A percentile compares a stretch with the other conserved stretches of the same genome.
phyloP scores from a whole-genome alignment of 768 basidiomycete species.

The Mycena floridula region DNA sequence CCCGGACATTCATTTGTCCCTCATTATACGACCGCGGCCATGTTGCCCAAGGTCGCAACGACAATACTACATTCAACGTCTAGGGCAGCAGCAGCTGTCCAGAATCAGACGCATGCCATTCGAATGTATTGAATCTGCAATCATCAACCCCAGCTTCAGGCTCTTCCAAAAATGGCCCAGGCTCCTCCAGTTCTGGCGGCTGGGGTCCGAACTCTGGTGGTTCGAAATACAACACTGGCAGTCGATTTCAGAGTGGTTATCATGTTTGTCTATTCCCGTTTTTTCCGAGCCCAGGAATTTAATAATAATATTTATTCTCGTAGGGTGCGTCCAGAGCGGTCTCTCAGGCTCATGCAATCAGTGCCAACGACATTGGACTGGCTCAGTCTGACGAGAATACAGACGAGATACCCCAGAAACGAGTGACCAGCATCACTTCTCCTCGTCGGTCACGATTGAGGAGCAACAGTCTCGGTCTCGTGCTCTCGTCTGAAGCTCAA shows the following conservation, averaged over 20 bases:
- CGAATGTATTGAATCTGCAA: slow-evolving; percentile 74
- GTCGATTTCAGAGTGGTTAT: slow-evolving; percentile 65
- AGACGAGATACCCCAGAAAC: slow-evolving; percentile 27
- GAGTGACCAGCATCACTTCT: slow-evolving; percentile 20
- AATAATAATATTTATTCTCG: neutral
- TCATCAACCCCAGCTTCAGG: slow-evolving; percentile 37
- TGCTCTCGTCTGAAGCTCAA: slow-evolving; percentile 36
- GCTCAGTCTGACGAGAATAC: slow-evolving; percentile 54
- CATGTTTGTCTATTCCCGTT: slow-evolving; percentile 38
- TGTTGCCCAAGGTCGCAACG: slow-evolving; percentile 67
- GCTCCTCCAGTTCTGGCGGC: slow-evolving; percentile 45
- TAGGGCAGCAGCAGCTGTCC: slow-evolving; percentile 70
- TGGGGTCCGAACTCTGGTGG: slow-evolving; percentile 57
- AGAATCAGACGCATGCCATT: slow-evolving; percentile 65
- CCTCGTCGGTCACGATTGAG: slow-evolving; percentile 36
- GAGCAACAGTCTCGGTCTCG: slow-evolving; percentile 62
- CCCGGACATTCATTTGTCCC: no score
- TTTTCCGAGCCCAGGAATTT: neutral
- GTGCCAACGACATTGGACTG: slow-evolving; percentile 43
- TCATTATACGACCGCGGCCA: no score
- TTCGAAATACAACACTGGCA: slow-evolving; percentile 65
- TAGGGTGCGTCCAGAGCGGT: slow-evolving; percentile 68
- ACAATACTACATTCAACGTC: slow-evolving; percentile 70
- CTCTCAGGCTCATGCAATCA: slow-evolving; percentile 62
- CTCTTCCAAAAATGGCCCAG: slow-evolving; percentile 26